Base-by-base conservation (phyloP, 371 early-diverging fungal genomes). In the Zancudomyces culisetae region DNA sequence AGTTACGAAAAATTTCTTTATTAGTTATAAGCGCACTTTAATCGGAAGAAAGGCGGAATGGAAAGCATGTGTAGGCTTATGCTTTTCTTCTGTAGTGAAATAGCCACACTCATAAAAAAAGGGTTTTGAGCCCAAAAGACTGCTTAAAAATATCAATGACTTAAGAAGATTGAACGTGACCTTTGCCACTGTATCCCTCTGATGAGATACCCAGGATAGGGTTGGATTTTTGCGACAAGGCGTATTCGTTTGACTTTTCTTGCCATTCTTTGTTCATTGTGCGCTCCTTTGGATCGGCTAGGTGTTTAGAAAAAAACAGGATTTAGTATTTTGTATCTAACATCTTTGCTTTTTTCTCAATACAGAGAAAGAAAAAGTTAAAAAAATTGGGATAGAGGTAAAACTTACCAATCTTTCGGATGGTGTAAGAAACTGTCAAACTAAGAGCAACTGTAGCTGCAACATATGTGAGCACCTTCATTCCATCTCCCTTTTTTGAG, bases 231-330 rank as follows among this genome's bases (percentile, higher is more conserved):
- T 80, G 74, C 68, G 76, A 76, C 63, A 75, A 80, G 61, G 83
- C 78, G 58, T 76, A 75, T 64, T 80, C 80, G 72, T 87, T 83
- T 62, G 83, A 74, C 46, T 83, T 87, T 65, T 87, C 90, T 68
- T 84, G 77, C 92, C 94, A 94, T 74, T 96, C 93, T 69, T 79
- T 84, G 74, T 68, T 80, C 60, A 77, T 61, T 53, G 94, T 89
- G 35, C 57, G 63, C 48, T 84, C 80, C 53, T 75, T 78, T 59
- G n/a, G 20, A 2, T 43, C 55, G 28, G n/a, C 30, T 21, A 20
- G 8, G n/a, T 21, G 15, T 19, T 15, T 13, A 49, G 3, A 23
- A 15, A 49, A 28, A 6, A 40, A 3, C 30, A 23, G 49, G n/a
- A 13, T 13, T 30, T 23, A 49, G 2, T 15, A 3, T 8, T 13